A percentile compares a stretch with the other conserved stretches of the same genome.
phyloP scores from a whole-genome alignment of 2,329 filamentous ascomycete species.

The Ceratocystis smalleyi region DNA sequence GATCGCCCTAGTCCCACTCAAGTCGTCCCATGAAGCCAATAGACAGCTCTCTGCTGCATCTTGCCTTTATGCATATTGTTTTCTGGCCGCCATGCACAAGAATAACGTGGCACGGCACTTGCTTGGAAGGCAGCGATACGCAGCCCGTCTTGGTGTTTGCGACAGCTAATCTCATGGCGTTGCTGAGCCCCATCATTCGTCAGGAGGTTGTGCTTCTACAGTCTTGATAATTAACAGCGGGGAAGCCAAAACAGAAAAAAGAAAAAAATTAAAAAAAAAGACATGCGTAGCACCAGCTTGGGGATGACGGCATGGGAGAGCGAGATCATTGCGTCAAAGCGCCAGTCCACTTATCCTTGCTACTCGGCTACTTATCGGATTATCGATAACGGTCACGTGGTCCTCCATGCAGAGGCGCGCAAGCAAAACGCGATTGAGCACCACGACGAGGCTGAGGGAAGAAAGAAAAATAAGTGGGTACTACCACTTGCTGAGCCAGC shows the following conservation, averaged over 20 bases:
- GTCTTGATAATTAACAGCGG: not conserved
- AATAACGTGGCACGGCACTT: too few relatives aligned
- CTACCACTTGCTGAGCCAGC: not conserved
- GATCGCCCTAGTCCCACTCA: too few relatives aligned
- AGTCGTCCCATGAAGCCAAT: too few relatives aligned
- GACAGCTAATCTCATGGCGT: too few relatives aligned
- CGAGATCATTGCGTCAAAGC: not conserved
- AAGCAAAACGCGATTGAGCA: constrained; percentile 14
- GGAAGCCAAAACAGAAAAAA: not conserved
- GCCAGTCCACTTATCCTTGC: not conserved
- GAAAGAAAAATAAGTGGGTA: constrained; percentile 15
- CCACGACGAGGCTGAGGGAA: constrained; percentile 14
- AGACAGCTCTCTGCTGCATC: too few relatives aligned
- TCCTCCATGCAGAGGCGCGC: not conserved
- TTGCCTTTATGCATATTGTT: not conserved
- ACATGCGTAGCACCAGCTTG: too few relatives aligned
- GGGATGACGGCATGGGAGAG: not conserved
- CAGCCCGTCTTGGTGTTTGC: too few relatives aligned
- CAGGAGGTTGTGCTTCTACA: too few relatives aligned
- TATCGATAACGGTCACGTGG: constrained; percentile 15
- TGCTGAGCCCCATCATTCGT: too few relatives aligned
- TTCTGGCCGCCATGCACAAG: not conserved
- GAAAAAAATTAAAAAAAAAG: not conserved
- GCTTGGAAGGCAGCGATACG: too few relatives aligned
- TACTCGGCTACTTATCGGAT: not conserved